Evolutionary conservation across 305 asterid genomes (phyloP).

Genomic region (Fraxinus greggii): DNA sequence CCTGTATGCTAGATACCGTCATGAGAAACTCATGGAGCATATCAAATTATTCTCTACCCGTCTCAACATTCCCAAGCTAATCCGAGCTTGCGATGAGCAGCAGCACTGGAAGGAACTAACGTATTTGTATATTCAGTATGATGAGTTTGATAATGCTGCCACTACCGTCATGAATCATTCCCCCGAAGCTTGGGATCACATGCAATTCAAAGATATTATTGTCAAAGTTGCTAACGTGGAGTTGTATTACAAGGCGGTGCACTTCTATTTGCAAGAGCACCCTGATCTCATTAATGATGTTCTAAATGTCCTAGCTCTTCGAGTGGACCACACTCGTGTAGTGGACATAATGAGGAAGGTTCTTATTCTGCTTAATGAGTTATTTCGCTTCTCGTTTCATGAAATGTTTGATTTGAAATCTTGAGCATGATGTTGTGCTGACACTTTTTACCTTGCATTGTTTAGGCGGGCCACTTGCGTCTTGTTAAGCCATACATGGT

Average conservation of each 20-base stretch:
- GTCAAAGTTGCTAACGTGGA: slow-evolving; percentile 99
- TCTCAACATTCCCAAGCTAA: slow-evolving; percentile 94
- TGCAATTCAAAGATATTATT: slow-evolving; percentile 95
- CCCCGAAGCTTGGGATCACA: slow-evolving; percentile 99
- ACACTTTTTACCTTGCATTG: slow-evolving; percentile 22
- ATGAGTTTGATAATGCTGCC: slow-evolving; percentile 99
- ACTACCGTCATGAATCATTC: slow-evolving; percentile 99
- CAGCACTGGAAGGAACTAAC: slow-evolving; percentile 99
- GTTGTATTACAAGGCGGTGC: slow-evolving; percentile 97
- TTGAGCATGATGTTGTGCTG: slow-evolving; percentile 20
- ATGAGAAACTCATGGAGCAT: slow-evolving; percentile 99
- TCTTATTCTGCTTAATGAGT: slow-evolving; percentile 18
- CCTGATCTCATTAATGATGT: slow-evolving; percentile 97
- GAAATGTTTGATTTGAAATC: slow-evolving; percentile 19
- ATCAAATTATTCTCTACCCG: slow-evolving; percentile 91
- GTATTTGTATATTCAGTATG: slow-evolving; percentile 88
- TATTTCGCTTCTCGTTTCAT: not conserved
- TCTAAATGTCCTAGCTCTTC: slow-evolving; percentile 96
- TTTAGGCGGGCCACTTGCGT: slow-evolving; percentile 91
- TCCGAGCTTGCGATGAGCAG: slow-evolving; percentile 99
- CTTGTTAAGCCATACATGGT: slow-evolving; percentile 98
- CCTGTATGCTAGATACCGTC: slow-evolving; percentile 94
- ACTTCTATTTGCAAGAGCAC: slow-evolving; percentile 96
- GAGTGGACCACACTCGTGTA: slow-evolving; percentile 93
- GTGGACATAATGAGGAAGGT: slow-evolving; percentile 99